Percentiles rank a stretch among this genome's conserved stretches.
Conservation (phyloP, 768 basidiomycete genomes). For the Clathrus columnatus region DNA sequence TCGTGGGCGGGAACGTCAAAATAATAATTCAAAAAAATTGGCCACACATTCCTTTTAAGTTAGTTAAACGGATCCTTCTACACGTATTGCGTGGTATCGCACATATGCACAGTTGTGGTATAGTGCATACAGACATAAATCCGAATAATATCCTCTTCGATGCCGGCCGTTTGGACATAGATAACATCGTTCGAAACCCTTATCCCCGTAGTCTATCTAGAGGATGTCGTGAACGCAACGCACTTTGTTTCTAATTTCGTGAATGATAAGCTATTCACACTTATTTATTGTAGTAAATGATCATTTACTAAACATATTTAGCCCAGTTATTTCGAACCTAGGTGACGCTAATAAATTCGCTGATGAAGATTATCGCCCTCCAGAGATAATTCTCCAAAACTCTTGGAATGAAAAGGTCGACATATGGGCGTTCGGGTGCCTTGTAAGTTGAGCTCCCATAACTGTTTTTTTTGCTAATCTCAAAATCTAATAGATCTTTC, state of each 20-base stretch:
- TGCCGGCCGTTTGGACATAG: slow-evolving; percentile 1
- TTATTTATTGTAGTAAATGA: not conserved
- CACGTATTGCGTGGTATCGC: slow-evolving; percentile 7
- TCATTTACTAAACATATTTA: not conserved
- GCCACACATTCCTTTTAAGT: not conserved
- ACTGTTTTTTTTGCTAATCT: no score
- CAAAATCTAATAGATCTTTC: no score
- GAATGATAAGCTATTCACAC: slow-evolving; percentile 1
- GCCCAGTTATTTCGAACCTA: no score
- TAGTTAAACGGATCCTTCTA: slow-evolving; percentile 10
- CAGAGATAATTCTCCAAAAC: slow-evolving; percentile 10
- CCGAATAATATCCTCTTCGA: not conserved
- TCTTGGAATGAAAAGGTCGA: slow-evolving; percentile 12
- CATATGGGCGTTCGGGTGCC: slow-evolving; percentile 14
- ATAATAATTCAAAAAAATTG: not conserved
- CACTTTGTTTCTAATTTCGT: slow-evolving; percentile 10
- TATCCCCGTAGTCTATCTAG: slow-evolving; percentile 2
- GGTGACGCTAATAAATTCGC: not conserved
- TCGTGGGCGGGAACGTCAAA: slow-evolving; percentile 11
- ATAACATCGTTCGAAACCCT: no score
- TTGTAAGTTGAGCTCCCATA: no score
- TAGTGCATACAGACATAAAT: slow-evolving; percentile 8
- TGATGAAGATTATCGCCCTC: slow-evolving; percentile 5
- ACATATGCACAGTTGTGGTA: slow-evolving; percentile 2
- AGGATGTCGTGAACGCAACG: slow-evolving; percentile 1